A percentile compares a stretch with the other conserved stretches of the same genome.
These are phyloP conservation scores for Rhodomyrtus psidioides DNA, from an alignment of 441 rosid species.

Conservation along the genomic window DNA sequence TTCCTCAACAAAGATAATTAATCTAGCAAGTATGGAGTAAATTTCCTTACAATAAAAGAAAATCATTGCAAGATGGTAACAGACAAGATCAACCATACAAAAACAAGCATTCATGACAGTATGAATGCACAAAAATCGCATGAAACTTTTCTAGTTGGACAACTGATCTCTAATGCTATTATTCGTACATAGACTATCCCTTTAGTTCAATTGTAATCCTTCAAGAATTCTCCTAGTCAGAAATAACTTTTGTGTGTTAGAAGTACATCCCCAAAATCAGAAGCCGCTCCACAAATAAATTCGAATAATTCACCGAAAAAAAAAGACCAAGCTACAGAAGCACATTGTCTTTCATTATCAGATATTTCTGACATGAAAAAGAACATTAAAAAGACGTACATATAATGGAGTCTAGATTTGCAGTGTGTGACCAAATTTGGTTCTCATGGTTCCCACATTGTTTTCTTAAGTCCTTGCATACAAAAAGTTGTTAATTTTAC, in stretches of 20 bases:
- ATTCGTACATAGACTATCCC: no score
- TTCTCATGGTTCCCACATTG: not conserved
- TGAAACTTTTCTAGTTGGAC: not conserved
- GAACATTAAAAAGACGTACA: not conserved
- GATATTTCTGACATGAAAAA: not conserved
- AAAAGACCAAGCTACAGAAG: not conserved
- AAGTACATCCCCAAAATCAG: no score
- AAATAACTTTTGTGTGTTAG: no score
- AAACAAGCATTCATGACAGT: not conserved
- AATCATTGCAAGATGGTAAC: not conserved
- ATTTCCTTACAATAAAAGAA: not conserved
- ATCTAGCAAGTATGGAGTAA: not conserved
- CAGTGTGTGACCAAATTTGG: not conserved
- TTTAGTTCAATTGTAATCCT: no score
- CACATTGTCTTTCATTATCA: not conserved
- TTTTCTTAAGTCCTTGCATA: not conserved
- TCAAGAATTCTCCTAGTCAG: no score
- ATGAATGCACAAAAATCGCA: not conserved
- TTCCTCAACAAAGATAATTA: no score
- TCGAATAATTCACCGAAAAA: not conserved
- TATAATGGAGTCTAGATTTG: not conserved
- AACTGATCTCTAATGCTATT: no score
- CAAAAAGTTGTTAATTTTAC: no score
- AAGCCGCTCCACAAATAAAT: not conserved
- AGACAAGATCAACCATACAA: not conserved